Conservation (phyloP, 2,329 filamentous ascomycete genomes). For the Fusarium decemcellulare region DNA sequence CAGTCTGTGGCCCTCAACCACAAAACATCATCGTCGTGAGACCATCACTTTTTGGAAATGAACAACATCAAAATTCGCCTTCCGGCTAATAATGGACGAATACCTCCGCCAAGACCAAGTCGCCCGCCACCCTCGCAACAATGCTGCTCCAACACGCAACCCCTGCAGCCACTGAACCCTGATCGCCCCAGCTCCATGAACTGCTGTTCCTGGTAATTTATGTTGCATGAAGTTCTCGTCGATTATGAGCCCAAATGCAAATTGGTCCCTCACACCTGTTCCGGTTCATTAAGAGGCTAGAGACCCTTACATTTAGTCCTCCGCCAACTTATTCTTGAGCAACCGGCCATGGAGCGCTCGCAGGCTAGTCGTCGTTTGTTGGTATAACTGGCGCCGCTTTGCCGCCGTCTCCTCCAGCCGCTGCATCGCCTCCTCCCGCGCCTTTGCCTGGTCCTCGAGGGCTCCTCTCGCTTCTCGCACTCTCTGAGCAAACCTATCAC, state of each 20-base stretch:
- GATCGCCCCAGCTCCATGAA: constrained; percentile 23
- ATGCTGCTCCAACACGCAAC: constrained; percentile 25
- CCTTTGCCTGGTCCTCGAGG: constrained; percentile 21
- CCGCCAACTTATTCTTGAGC: constrained; percentile 14
- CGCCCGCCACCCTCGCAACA: constrained; percentile 12
- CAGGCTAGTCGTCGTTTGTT: constrained; percentile 38
- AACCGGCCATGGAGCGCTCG: constrained; percentile 39
- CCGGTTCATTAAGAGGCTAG: too few species aligned
- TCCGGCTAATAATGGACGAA: background rate
- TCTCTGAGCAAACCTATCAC: constrained; percentile 29
- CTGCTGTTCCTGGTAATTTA: background rate
- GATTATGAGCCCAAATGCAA: too few species aligned
- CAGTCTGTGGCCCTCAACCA: background rate
- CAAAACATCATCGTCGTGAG: constrained; percentile 11
- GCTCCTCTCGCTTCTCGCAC: constrained; percentile 16
- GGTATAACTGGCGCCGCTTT: constrained; percentile 34
- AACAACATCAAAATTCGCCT: constrained; percentile 2
- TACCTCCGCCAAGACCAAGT: constrained; percentile 12
- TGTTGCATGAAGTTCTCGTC: background rate
- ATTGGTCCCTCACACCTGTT: too few species aligned
- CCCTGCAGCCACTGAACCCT: constrained; percentile 34
- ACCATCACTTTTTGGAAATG: constrained; percentile 11
- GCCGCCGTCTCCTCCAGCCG: constrained; percentile 28
- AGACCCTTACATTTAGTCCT: constrained; percentile 3
- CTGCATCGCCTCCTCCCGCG: constrained; percentile 8